A percentile compares a stretch with the other conserved stretches of the same genome.
phyloP scores from a whole-genome alignment of 2,329 filamentous ascomycete genomes.

The Cryphonectria japonica region DNA sequence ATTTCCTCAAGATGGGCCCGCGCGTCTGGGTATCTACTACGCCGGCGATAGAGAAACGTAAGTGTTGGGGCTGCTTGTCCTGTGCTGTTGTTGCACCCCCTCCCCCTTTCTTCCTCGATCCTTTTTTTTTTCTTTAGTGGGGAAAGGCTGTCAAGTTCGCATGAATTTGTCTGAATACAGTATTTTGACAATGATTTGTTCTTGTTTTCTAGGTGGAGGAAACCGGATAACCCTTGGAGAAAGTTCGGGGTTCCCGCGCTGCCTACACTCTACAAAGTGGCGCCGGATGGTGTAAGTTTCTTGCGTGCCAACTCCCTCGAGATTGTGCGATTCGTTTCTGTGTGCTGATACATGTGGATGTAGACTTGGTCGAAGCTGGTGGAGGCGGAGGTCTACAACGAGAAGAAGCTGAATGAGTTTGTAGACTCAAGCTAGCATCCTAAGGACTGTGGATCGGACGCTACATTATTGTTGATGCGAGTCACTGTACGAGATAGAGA shows the following conservation, averaged over 20 bases:
- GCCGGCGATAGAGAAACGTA: slow-evolving; percentile 34
- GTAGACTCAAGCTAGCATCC: slow-evolving; percentile 15
- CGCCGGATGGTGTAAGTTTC: slow-evolving; percentile 33
- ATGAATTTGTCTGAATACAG: not conserved
- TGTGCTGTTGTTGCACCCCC: not conserved
- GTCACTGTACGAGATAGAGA: not conserved
- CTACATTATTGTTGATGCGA: not conserved
- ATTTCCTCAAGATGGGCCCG: slow-evolving; percentile 29
- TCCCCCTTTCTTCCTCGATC: not conserved
- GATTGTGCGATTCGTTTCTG: accelerated
- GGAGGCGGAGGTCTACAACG: slow-evolving; percentile 34
- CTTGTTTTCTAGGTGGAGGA: slow-evolving; percentile 31
- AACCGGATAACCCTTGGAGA: slow-evolving; percentile 33
- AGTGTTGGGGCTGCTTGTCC: slow-evolving; percentile 16
- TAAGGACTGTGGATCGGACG: not conserved
- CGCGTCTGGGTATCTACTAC: slow-evolving; percentile 29
- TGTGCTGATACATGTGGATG: slow-evolving; percentile 18
- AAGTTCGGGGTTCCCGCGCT: slow-evolving; percentile 34
- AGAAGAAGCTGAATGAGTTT: slow-evolving; percentile 34
- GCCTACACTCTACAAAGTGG: slow-evolving; percentile 36
- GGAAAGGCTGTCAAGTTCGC: not conserved
- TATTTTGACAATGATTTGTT: too few relatives aligned
- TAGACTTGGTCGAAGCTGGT: slow-evolving; percentile 34
- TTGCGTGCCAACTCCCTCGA: not conserved
- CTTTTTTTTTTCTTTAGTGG: not conserved